A percentile compares a stretch with the other conserved stretches of the same genome.
These are phyloP conservation scores for Arabis hirsuta DNA, from an alignment of 345 rosid species.

Conservation along the genomic window DNA sequence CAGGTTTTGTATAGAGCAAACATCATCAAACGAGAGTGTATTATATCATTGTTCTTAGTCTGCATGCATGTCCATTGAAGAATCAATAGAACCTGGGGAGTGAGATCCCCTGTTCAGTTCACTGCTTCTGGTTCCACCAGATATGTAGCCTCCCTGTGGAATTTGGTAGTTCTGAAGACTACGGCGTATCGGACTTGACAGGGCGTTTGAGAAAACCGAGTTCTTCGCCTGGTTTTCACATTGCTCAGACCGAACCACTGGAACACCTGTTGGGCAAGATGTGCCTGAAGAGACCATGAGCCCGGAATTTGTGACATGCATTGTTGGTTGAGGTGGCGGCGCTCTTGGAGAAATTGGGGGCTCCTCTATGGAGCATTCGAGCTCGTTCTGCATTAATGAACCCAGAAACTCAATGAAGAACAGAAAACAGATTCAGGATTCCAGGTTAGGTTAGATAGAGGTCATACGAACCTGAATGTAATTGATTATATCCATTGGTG, in stretches of 20 bases:
- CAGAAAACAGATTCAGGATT: background rate
- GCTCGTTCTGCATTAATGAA: slow-evolving; percentile 52
- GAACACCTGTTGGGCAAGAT: slow-evolving; percentile 54
- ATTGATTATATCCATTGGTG: slow-evolving; percentile 64
- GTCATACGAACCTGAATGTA: slow-evolving; percentile 68
- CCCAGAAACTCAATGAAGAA: slow-evolving; percentile 30
- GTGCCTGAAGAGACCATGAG: slow-evolving; percentile 62
- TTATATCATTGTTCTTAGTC: slow-evolving; percentile 44
- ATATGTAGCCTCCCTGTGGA: slow-evolving; percentile 67
- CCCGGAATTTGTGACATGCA: slow-evolving; percentile 52
- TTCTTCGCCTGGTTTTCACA: slow-evolving; percentile 75
- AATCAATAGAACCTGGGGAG: slow-evolving; percentile 71
- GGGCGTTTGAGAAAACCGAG: slow-evolving; percentile 80
- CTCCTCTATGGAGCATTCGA: slow-evolving; percentile 58
- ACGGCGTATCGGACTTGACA: slow-evolving; percentile 73
- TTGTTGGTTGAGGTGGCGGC: slow-evolving; percentile 49
- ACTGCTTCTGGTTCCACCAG: slow-evolving; percentile 56
- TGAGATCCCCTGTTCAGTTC: slow-evolving; percentile 59
- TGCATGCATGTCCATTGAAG: slow-evolving; percentile 89
- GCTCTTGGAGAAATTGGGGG: slow-evolving; percentile 71
- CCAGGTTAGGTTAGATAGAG: slow-evolving; percentile 1
- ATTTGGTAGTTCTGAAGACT: slow-evolving; percentile 78
- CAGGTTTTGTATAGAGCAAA: slow-evolving; percentile 35
- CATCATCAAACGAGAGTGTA: slow-evolving; percentile 29
- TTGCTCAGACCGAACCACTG: slow-evolving; percentile 59